Evolutionary conservation across 768 basidiomycete species (phyloP).

Genomic region (Guyanaporus albipodus): DNA sequence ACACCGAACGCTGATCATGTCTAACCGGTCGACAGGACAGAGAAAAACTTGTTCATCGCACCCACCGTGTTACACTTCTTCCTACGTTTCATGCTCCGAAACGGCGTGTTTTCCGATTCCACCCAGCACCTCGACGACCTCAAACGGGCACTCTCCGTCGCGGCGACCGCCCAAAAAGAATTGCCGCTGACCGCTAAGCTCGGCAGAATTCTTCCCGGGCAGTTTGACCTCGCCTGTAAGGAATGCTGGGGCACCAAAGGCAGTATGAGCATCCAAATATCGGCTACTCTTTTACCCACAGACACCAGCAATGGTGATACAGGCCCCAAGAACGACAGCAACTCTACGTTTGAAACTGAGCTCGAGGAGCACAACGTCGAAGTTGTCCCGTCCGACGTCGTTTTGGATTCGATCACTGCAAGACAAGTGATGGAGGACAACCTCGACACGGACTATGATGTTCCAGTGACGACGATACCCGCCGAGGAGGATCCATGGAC

Average conservation of each 20-base stretch:
- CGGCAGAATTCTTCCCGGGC: slow-evolving; percentile 36
- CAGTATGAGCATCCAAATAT: slow-evolving; percentile 26
- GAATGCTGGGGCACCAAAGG: slow-evolving; percentile 46
- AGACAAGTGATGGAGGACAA: slow-evolving; percentile 31
- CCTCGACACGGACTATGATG: slow-evolving; percentile 14
- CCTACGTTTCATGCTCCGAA: slow-evolving; percentile 43
- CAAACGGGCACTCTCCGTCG: slow-evolving; percentile 41
- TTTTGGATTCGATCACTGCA: slow-evolving; percentile 28
- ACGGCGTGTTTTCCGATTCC: slow-evolving; percentile 37
- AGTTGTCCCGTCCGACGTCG: slow-evolving; percentile 18
- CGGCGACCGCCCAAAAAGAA: slow-evolving; percentile 36
- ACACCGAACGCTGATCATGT: neutral
- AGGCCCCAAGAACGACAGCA: neutral
- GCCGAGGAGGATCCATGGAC: slow-evolving; percentile 24
- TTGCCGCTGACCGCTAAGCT: slow-evolving; percentile 41
- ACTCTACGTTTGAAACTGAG: slow-evolving; percentile 35
- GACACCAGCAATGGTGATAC: neutral
- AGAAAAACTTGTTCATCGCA: slow-evolving; percentile 38
- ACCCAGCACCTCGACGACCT: slow-evolving; percentile 29
- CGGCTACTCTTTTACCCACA: neutral
- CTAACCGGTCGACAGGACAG: slow-evolving; percentile 34
- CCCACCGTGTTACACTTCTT: slow-evolving; percentile 45
- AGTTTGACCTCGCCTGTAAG: slow-evolving; percentile 47
- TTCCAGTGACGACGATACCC: slow-evolving; percentile 18
- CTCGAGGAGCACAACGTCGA: slow-evolving; percentile 34